These are phyloP conservation scores for Linum lewisii DNA, from an alignment of 345 rosid genomes.

Conservation along the genomic window DNA sequence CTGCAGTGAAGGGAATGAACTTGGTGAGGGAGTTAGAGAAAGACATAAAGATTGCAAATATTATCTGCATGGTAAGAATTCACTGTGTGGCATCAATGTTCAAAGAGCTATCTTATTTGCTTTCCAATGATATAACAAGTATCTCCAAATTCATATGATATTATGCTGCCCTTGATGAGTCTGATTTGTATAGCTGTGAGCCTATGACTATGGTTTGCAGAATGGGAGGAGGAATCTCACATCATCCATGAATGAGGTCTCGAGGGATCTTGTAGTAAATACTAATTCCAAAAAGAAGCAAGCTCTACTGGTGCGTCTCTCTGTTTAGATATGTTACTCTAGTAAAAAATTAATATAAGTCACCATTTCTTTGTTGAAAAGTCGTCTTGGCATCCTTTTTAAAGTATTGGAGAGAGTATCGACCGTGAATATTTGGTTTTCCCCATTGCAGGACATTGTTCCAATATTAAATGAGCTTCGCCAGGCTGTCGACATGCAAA, in stretches of 20 bases:
- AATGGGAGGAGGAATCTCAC: constrained; percentile 91
- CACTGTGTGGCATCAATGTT: constrained; percentile 2
- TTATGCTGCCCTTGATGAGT: constrained; percentile 10
- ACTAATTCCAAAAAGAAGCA: constrained; percentile 83
- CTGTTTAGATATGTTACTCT: constrained; percentile 11
- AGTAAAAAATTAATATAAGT: background rate
- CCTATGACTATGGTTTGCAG: constrained; percentile 40
- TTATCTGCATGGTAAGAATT: constrained; percentile 78
- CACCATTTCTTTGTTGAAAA: too few species aligned
- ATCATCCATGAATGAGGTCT: constrained; percentile 89
- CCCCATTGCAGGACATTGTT: constrained; percentile 66
- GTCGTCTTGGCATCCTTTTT: background rate
- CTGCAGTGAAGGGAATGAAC: constrained; percentile 99
- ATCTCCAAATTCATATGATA: background rate
- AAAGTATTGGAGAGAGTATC: constrained; percentile 2
- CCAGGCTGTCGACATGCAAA: constrained; percentile 75
- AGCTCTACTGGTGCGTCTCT: constrained; percentile 64
- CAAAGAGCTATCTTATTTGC: background rate
- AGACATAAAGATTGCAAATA: constrained; percentile 92
- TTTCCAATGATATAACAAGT: background rate
- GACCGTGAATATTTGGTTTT: constrained; percentile 1
- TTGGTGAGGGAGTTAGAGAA: constrained; percentile 94
- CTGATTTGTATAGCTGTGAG: constrained; percentile 16
- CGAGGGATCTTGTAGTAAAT: constrained; percentile 98
- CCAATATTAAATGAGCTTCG: constrained; percentile 67